phyloP scores from a whole-genome alignment of 1,284 basidiomycete genomes.

The Moesziomyces sp. region DNA sequence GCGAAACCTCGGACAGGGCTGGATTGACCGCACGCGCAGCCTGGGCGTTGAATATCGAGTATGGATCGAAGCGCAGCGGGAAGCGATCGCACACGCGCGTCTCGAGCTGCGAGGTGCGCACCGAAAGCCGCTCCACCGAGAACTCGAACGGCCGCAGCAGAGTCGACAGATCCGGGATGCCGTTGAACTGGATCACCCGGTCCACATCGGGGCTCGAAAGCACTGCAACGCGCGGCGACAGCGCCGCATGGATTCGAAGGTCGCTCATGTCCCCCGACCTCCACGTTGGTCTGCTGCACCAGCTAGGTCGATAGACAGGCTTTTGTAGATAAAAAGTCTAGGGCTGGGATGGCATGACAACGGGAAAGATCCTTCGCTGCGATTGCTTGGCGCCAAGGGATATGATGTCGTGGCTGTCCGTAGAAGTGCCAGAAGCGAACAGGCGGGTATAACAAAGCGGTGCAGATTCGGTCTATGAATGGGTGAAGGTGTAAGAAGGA shows the following conservation, averaged over 20 bases:
- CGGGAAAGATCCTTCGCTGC: too few relatives aligned
- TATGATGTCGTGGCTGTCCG: neutral
- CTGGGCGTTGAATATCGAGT: slow-evolving; percentile 45
- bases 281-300: too few relatives aligned
- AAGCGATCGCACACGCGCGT: slow-evolving; percentile 51
- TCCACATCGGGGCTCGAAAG: slow-evolving; percentile 59
- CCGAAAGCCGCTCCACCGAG: slow-evolving; percentile 46
- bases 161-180: slow-evolving; percentile 47
- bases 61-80: slow-evolving; percentile 58
- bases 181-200: slow-evolving; percentile 43
- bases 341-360: slow-evolving; percentile 7
- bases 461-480: neutral
- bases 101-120: slow-evolving; percentile 64
- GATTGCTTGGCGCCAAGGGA: too few relatives aligned
- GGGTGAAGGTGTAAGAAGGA: neutral
- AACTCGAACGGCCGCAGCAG: slow-evolving; percentile 62
- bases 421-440: neutral
- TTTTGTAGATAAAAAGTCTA: neutral
- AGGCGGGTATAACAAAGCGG: neutral
- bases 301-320: neutral
- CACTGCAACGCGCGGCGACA: slow-evolving; percentile 61
- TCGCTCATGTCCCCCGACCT: slow-evolving; percentile 25
- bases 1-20: slow-evolving; percentile 7
- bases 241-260: slow-evolving; percentile 53
- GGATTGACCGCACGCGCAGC: slow-evolving; percentile 16